Base-by-base conservation (phyloP, 371 early-diverging fungal genomes). In the Apophysomyces ossiformis region DNA sequence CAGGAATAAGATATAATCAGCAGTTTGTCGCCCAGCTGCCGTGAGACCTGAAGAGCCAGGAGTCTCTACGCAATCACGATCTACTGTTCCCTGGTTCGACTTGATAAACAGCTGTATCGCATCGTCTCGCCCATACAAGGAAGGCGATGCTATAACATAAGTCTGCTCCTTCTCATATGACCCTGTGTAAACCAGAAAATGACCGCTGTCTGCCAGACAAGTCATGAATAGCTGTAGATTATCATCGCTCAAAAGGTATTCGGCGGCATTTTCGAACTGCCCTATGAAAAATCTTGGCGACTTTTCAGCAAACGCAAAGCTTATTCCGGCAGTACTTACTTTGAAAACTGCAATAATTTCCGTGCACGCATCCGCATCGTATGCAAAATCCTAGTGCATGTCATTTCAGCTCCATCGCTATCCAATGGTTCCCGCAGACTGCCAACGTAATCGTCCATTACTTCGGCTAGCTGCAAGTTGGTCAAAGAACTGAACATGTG, bases 181-280 rank as follows among this genome's bases (percentile, higher is more conserved):
- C 8, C 81, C 82, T 12, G 91, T 88, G 60, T 85, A 88, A 0
- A 91, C 82, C 68, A 92, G 76, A 58, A 87, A 86, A 62, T 92
- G 93, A 36, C 85, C 85, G 7, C 87, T 83, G 56, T 82, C 84
- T 2, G 82, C 86, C 61, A 93, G 81, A 61, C 74, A 77, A n/a
- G 79, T 73, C 56, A 91, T 73, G 58, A 92, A 72, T 7, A 66
- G 61, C 5, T 73, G 78, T 70, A 76, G 71, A 64, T 75, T 81
- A n/a, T 81, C 87, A 43, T 70, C 75, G 46, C 85, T 81, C n/a
- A 93, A 70, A 7, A 77, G 69, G 63, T 92, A 93, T 72, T 93
- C 92, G 7, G 91, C 82, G 0, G 92, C 79, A 74, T 91, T 91
- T 66, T 92, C 92, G 37, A 92, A 85, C 11, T 88, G 84, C 5